Evolutionary conservation across 192 early-diverging fungal species (phyloP).

Genomic region (Geranomyces michiganensis): DNA sequence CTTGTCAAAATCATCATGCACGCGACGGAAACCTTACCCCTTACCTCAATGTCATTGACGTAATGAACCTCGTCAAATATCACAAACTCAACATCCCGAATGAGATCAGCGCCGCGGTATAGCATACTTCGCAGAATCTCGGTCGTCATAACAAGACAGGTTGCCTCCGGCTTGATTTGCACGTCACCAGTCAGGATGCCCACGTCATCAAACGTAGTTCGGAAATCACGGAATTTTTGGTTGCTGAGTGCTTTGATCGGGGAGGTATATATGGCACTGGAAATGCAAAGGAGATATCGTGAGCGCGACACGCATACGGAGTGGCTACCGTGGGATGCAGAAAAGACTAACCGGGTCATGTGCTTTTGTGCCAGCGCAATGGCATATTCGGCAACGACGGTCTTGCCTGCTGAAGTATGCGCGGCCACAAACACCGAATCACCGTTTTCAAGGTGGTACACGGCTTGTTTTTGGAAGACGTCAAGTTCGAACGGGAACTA

Average conservation of each 20-base stretch:
- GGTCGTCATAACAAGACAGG: conserved; percentile 98
- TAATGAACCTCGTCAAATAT: conserved; percentile 99
- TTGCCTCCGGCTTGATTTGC: conserved; percentile 94
- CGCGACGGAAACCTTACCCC: background rate
- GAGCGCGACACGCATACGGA: too few relatives aligned
- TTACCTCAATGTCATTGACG: conserved; percentile 85
- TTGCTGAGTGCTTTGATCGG: conserved; percentile 99
- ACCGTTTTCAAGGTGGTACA: conserved; percentile 93
- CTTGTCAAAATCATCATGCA: background rate
- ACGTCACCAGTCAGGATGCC: conserved; percentile 98
- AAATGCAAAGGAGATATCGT: background rate
- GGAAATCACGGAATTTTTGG: conserved; percentile 98
- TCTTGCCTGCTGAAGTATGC: conserved; percentile 98
- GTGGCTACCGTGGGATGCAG: background rate
- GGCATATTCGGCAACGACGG: conserved; percentile 98
- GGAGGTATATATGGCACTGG: conserved; percentile 90
- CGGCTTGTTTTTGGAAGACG: conserved; percentile 94
- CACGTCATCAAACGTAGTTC: conserved; percentile 83
- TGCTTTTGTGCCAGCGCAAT: conserved; percentile 92
- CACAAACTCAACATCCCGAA: conserved; percentile 98
- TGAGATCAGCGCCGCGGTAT: conserved; percentile 93
- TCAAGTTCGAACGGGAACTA: conserved; percentile 94
- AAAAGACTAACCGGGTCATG: conserved; percentile 71
- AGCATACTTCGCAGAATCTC: conserved; percentile 98
- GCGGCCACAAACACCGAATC: conserved; percentile 98